Conservation (phyloP, 345 rosid genomes). For the Rhodamnia argentea region DNA sequence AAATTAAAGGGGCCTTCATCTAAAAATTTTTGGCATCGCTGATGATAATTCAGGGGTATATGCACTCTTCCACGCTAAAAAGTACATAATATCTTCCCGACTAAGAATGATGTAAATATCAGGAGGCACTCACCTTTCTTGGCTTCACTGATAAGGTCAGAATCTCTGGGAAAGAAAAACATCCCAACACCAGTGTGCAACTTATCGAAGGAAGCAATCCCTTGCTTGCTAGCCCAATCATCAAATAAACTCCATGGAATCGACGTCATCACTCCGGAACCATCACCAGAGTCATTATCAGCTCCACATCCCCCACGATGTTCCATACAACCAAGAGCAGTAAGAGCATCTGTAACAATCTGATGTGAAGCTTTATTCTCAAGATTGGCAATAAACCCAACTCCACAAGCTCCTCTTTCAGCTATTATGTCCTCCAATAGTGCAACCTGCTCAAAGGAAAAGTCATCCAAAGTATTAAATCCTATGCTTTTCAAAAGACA, state of each 20-base stretch:
- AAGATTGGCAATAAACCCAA: slow-evolving; percentile 96
- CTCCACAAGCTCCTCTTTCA: slow-evolving; percentile 99
- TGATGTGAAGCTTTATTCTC: slow-evolving; percentile 81
- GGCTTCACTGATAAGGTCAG: slow-evolving; percentile 50
- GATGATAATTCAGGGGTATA: not conserved
- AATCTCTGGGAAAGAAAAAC: slow-evolving; percentile 79
- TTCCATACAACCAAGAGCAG: slow-evolving; percentile 96
- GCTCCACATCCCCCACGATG: slow-evolving; percentile 99
- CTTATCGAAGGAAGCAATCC: slow-evolving; percentile 68
- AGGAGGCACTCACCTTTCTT: slow-evolving; percentile 47
- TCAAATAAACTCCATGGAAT: slow-evolving; percentile 90
- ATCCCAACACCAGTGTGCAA: slow-evolving; percentile 92
- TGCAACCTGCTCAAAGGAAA: slow-evolving; percentile 41
- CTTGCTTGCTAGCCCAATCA: slow-evolving; percentile 69
- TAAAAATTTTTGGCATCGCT: not conserved
- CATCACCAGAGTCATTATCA: slow-evolving; percentile 98
- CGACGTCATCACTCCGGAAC: slow-evolving; percentile 93
- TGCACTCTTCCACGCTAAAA: not conserved
- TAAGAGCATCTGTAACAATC: slow-evolving; percentile 72
- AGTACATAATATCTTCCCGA: not conserved
- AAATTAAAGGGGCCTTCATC: not conserved
- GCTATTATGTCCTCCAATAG: slow-evolving; percentile 79
- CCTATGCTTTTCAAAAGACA: not conserved
- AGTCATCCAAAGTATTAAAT: not conserved
- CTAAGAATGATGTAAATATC: not conserved